Percentiles rank a stretch among this genome's conserved stretches.
phyloP scores from a whole-genome alignment of 345 rosid genomes.

The Mercurialis annua region DNA sequence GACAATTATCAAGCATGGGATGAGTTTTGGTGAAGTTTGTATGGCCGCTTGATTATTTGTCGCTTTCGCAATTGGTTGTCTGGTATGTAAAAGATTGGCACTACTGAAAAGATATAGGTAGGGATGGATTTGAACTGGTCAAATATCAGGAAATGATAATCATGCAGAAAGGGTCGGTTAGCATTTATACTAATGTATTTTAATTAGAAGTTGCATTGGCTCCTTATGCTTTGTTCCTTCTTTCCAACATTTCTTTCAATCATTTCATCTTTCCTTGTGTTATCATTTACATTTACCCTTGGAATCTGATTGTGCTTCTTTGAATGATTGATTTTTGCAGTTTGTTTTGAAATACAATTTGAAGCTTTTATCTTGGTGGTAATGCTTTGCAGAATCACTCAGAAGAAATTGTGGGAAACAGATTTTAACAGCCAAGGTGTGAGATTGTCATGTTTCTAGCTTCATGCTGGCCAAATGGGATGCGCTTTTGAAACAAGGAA shows the following conservation, averaged over 20 bases:
- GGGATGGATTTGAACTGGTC: background rate
- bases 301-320: background rate
- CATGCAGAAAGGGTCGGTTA: background rate
- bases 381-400: slow-evolving; percentile 28
- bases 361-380: too few relatives aligned
- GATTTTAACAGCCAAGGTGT: slow-evolving; percentile 7
- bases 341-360: background rate
- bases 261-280: background rate
- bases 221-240: background rate
- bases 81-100: background rate
- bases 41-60: background rate
- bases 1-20: background rate
- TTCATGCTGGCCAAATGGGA: background rate
- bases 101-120: background rate
- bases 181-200: background rate
- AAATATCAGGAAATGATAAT: background rate
- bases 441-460: background rate
- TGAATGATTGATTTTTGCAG: background rate
- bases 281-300: background rate
- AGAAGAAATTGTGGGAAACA: slow-evolving; percentile 32
- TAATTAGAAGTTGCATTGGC: background rate
- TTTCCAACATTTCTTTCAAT: too few relatives aligned
- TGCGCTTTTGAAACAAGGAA: background rate
- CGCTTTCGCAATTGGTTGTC: background rate
- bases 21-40: background rate